Conservation (phyloP, 2,329 filamentous ascomycete genomes). For the Trichoderma guizhouense region DNA sequence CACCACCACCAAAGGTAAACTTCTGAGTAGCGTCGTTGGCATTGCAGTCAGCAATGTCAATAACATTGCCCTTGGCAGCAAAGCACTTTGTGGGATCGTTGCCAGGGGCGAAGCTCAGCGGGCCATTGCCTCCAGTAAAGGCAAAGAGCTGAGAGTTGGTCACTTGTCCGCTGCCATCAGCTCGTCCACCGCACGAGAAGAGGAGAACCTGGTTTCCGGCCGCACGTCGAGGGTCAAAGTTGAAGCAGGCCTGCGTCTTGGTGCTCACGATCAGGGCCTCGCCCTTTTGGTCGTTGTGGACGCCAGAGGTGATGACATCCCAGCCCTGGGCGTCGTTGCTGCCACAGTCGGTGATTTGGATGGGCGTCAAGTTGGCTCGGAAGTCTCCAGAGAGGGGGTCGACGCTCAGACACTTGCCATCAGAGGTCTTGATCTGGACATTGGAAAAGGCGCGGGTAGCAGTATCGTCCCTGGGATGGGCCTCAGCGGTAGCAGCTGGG, state of each 20-base stretch:
- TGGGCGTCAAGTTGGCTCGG: slow-evolving; percentile 45
- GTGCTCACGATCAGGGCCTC: slow-evolving; percentile 54
- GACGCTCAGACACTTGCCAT: slow-evolving; percentile 45
- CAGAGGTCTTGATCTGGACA: slow-evolving; percentile 43
- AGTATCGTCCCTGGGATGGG: slow-evolving; percentile 42
- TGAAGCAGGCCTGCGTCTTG: slow-evolving; percentile 56
- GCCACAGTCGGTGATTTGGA: slow-evolving; percentile 44
- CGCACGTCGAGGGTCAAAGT: slow-evolving; percentile 52
- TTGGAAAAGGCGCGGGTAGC: slow-evolving; percentile 44
- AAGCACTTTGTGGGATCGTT: slow-evolving; percentile 48
- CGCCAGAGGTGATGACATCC: slow-evolving; percentile 48
- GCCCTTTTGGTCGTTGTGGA: slow-evolving; percentile 47
- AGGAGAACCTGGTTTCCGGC: slow-evolving; percentile 52
- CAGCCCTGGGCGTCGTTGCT: slow-evolving; percentile 43
- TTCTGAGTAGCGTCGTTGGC: slow-evolving; percentile 39
- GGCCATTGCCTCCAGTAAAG: slow-evolving; percentile 41
- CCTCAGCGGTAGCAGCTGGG: slow-evolving; percentile 42
- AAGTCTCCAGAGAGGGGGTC: slow-evolving; percentile 47
- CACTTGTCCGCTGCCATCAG: slow-evolving; percentile 50
- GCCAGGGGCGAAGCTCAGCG: slow-evolving; percentile 43
- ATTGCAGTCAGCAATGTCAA: slow-evolving; percentile 45
- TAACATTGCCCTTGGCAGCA: slow-evolving; percentile 39
- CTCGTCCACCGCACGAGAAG: slow-evolving; percentile 57
- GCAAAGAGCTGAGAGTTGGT: slow-evolving; percentile 52
- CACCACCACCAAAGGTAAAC: slow-evolving; percentile 34